Evolutionary conservation across 2,329 filamentous ascomycete genomes (phyloP).

Genomic region (Colletotrichum somersetense): DNA sequence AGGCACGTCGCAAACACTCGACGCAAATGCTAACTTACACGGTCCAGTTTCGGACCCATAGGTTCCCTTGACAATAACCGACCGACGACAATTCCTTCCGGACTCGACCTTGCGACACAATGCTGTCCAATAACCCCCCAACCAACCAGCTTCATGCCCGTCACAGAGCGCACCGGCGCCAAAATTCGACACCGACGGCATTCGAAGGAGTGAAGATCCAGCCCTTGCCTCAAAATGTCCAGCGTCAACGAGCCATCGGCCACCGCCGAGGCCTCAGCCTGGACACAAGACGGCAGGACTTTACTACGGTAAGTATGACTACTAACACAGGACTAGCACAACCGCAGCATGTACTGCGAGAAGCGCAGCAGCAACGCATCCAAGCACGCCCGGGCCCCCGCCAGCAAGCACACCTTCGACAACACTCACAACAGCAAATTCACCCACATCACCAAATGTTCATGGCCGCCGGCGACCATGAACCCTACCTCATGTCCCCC

Average conservation of each 20-base stretch:
- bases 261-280: conserved; percentile 89
- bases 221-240: conserved; percentile 69
- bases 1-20: conserved; percentile 1
- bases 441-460: conserved; percentile 52
- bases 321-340: conserved; percentile 68
- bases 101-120: conserved; percentile 78
- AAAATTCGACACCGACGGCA: conserved; percentile 85
- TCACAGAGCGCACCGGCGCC: conserved; percentile 83
- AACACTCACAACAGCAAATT: conserved; percentile 56
- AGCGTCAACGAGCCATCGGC: conserved; percentile 57
- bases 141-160: conserved; percentile 79
- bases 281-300: conserved; percentile 75
- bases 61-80: conserved; percentile 65
- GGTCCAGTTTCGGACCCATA: conserved; percentile 59
- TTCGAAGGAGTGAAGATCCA: conserved; percentile 81
- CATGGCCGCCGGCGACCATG: conserved; percentile 55
- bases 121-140: conserved; percentile 78
- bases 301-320: conserved; percentile 64
- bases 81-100: conserved; percentile 70
- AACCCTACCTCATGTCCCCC: conserved; percentile 70
- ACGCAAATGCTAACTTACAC: conserved; percentile 46
- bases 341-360: conserved; percentile 85
- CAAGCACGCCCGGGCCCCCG: conserved; percentile 78
- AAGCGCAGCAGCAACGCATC: conserved; percentile 88
- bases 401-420: conserved; percentile 49